phyloP scores from a whole-genome alignment of 441 rosid species.

The Francoa sonchifolia region DNA sequence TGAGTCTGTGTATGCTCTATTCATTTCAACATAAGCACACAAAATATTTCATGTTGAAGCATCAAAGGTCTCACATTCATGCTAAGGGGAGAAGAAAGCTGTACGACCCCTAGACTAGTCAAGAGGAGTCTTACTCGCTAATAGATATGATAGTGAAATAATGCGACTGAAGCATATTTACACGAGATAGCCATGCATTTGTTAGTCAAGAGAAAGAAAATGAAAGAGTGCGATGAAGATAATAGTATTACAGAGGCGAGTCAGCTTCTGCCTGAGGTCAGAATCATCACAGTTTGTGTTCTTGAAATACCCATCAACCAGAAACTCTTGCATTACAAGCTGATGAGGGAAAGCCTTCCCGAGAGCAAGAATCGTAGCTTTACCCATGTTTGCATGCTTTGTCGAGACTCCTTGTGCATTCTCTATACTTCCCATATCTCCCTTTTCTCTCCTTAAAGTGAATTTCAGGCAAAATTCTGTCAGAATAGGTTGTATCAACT shows the following conservation, averaged over 20 bases:
- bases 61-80: too few relatives aligned
- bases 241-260: conserved; percentile 53
- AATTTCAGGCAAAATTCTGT: too few relatives aligned
- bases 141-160: too few relatives aligned
- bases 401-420: conserved; percentile 17
- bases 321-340: conserved; percentile 89
- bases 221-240: conserved; percentile 6
- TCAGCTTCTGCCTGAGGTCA: conserved; percentile 72
- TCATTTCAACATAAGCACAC: too few relatives aligned
- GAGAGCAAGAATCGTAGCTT: conserved; percentile 75
- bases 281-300: conserved; percentile 86
- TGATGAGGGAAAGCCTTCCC: conserved; percentile 96
- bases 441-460: conserved; percentile 4
- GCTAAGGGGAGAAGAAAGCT: too few relatives aligned
- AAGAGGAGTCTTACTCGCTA: too few relatives aligned
- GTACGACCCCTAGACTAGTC: too few relatives aligned
- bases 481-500: not conserved
- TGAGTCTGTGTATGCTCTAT: too few relatives aligned
- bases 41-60: too few relatives aligned
- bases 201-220: not conserved
- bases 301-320: conserved; percentile 87
- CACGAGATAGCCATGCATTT: too few relatives aligned
- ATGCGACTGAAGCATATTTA: too few relatives aligned
- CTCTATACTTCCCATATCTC: conserved; percentile 40
- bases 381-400: conserved; percentile 36